Percentiles rank a stretch among this genome's conserved stretches.
These are phyloP conservation scores for Corniculantispora saksenae DNA, from an alignment of 2,329 filamentous ascomycete species.

Conservation along the genomic window DNA sequence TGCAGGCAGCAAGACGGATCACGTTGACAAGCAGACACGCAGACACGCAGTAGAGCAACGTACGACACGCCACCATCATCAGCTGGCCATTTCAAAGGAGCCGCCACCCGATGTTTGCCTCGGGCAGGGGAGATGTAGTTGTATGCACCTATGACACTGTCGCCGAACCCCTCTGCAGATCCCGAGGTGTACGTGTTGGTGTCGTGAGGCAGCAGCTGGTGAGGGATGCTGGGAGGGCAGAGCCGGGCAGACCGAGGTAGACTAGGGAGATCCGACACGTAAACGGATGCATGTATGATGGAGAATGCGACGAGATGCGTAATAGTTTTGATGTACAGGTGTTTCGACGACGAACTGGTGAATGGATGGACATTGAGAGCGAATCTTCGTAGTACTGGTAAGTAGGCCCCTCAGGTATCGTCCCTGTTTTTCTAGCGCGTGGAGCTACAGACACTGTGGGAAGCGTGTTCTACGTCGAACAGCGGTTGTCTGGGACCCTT, in stretches of 20 bases:
- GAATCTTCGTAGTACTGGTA: too few species aligned
- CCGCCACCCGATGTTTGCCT: constrained; percentile 1
- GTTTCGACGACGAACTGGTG: neutral
- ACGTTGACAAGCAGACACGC: neutral
- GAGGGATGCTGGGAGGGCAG: neutral
- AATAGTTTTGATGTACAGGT: neutral
- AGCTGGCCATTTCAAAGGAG: neutral
- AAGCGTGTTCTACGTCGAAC: neutral
- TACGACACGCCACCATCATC: neutral
- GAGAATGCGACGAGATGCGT: neutral
- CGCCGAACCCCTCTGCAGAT: constrained; percentile 13
- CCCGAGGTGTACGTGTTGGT: neutral
- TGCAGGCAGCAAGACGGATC: neutral
- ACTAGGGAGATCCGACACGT: neutral
- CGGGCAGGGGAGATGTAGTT: constrained; percentile 1
- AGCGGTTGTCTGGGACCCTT: too few species aligned
- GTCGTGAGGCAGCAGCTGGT: neutral
- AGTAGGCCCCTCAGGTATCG: too few species aligned
- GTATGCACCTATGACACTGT: constrained; percentile 6
- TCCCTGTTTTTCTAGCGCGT: neutral
- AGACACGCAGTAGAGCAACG: neutral
- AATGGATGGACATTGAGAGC: too few species aligned
- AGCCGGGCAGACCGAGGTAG: neutral
- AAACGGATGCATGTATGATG: neutral
- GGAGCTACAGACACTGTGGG: neutral